Evolutionary conservation across 371 early-diverging fungal genomes (phyloP), one percentile per base, ranked within the genome.

Genomic region (Phascolomyces articulosus): DNA sequence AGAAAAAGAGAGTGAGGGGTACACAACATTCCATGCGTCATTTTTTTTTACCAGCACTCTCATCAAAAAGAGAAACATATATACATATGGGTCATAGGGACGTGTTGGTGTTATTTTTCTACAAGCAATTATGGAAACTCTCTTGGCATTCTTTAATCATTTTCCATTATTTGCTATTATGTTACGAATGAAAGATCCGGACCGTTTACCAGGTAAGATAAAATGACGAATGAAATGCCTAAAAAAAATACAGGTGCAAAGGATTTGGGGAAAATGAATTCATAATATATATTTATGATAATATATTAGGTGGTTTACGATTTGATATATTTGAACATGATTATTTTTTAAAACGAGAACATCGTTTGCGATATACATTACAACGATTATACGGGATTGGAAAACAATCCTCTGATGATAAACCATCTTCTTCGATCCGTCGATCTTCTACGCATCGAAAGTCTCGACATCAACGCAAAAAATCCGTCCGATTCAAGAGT

Each of bases 151-250:
- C 38, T 78, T 98, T 49, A 97, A 98, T 70, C 96, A 97, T 70
- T 95, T 96, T 58, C 98, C 98, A 11, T 69, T 96, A 16, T 96
- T 97, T 79, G 95, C 95, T 29, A 83, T 96, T 23, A 88, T 95
- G 89, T 70, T 95, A 47, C 84, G 97, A 18, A 60, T 95, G 49
- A 94, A 94, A 64, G 96, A 96, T 64, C 95, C 96, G 0, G 87
- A 80, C 29, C 83, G 95, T 65, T 74, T 98, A 34, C 97, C 98
- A 38, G 94, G 95, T 85, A 79, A 67, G 62, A 16, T 18, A 13
- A 38, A 3, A 2, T 54, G 28, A 31, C 9, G 9, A 6, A 31
- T 31, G 31, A 31, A 9, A 9, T 31, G 3, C 31, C 9, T 6
- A 31, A 31, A 6, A 6, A 31, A 31, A 10, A 31, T 3, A 6